Conservation (phyloP, 1,284 basidiomycete genomes). For the Leccinum fallax region DNA sequence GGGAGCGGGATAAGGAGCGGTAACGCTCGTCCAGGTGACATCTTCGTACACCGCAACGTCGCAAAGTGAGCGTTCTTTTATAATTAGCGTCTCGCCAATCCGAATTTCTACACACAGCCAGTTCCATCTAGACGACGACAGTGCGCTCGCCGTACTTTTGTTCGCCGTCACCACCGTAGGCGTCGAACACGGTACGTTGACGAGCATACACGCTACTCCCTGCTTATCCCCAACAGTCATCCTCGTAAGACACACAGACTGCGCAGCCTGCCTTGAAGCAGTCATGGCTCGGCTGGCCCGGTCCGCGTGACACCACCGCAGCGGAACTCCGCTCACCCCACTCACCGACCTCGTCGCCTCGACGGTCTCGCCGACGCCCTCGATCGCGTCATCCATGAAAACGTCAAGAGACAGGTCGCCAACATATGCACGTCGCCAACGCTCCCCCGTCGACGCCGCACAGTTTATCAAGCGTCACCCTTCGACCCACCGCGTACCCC, state of each 20-base stretch:
- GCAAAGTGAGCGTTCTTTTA: conserved; percentile 51
- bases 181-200: conserved; percentile 75
- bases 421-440: conserved; percentile 51
- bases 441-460: too few species aligned
- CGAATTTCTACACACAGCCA: conserved; percentile 50
- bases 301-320: conserved; percentile 8
- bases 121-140: conserved; percentile 80
- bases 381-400: conserved; percentile 68
- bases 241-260: conserved; percentile 80
- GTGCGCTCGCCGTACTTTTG: conserved; percentile 74
- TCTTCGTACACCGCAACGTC: conserved; percentile 71
- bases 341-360: conserved; percentile 63
- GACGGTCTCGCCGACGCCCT: conserved; percentile 45
- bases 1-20: not conserved
- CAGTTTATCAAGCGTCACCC: too few species aligned
- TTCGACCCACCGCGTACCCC: too few species aligned
- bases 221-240: conserved; percentile 51
- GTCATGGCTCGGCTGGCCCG: conserved; percentile 19
- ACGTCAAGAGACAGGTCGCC: conserved; percentile 76
- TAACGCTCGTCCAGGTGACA: conserved; percentile 58
- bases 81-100: too few species aligned
- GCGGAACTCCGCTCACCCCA: conserved; percentile 57
- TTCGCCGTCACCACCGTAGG: conserved; percentile 82
- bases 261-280: conserved; percentile 70
- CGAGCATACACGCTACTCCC: not conserved